Evolutionary conservation across 805 yeast genomes (phyloP).

Genomic region (Candida sonorensis): DNA sequence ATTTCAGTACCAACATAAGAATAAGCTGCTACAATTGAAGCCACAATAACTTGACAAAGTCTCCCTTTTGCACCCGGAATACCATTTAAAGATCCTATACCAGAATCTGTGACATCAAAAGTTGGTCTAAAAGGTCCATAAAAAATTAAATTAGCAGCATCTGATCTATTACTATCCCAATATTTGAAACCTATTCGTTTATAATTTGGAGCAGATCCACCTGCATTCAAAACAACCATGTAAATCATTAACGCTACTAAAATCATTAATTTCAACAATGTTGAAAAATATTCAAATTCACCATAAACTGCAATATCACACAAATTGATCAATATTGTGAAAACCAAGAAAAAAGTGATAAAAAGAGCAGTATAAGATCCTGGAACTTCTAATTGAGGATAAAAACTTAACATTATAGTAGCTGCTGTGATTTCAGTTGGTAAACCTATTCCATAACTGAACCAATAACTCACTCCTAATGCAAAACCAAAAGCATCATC

Average conservation of each 20-base stretch:
- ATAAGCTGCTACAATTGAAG: constrained; percentile 59
- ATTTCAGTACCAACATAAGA: constrained; percentile 80
- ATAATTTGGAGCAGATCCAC: constrained; percentile 41
- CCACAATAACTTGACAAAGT: constrained; percentile 52
- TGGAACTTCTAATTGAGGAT: constrained; percentile 46
- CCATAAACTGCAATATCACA: constrained; percentile 70
- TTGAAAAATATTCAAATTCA: constrained; percentile 61
- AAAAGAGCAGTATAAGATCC: constrained; percentile 58
- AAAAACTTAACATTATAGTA: constrained; percentile 67
- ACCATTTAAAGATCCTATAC: constrained; percentile 47
- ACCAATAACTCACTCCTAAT: constrained; percentile 67
- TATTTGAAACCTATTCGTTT: constrained; percentile 55
- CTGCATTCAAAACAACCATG: constrained; percentile 60
- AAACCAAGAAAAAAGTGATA: constrained; percentile 48
- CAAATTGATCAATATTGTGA: constrained; percentile 45
- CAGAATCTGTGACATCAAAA: constrained; percentile 57
- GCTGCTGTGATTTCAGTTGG: constrained; percentile 82
- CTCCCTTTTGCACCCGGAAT: constrained; percentile 57
- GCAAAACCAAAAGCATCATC: constrained; percentile 76
- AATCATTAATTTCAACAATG: constrained; percentile 49
- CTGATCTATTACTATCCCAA: constrained; percentile 55
- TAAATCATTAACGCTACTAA: constrained; percentile 50
- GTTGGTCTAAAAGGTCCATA: constrained; percentile 74
- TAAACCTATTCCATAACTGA: constrained; percentile 62
- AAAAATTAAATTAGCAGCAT: constrained; percentile 37